Base-by-base conservation (phyloP, 192 early-diverging fungal genomes). In the Backusella liffmaniae region DNA sequence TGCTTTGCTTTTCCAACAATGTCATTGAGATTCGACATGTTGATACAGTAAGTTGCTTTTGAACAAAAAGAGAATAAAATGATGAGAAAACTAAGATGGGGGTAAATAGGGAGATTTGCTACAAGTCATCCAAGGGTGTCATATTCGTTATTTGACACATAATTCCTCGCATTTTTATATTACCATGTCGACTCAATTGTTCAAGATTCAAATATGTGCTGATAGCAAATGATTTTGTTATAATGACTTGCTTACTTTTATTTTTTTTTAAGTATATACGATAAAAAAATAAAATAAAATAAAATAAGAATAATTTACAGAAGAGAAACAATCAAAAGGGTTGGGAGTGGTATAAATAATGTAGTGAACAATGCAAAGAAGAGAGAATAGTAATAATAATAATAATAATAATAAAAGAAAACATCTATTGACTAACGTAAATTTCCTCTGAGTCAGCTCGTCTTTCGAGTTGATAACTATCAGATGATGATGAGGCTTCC, bases 11-110 rank as follows among this genome's bases (percentile, higher is more conserved):
- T 73, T 72, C 77, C 18, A 12, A 37, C 23, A 67, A 8, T 59
- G 44, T 78, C 5, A 72, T 78, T 18, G 77, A 78, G 36, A 46
- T 78, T 42, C 4, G 77, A 44, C 71, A 73, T 49, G 10, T 78
- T 9, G n/a, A 37, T 30, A 78, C 77, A 21, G 77, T 78, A 73
- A 72, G 76, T 77, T 0, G 1, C 3, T 32, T 46, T 13, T 6
- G 1, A 23, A 23, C 5, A 53, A 26, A 26, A 26, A 26, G 53
- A 29, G 9, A 29, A 29, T 26, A 8, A 29, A 12, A 29, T 10
- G 7, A 39, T 39, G 37, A 9, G 16, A n/a, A 26, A 9, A 10
- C 18, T 44, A 23, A 56, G 10, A 9, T 10, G 16, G 35, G 21
- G 10, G 23, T 29, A 12, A 37, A 16, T 68, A 78, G 77, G n/a